Conservation (phyloP, 176 grass and related monocot species). For the Oryza glumipatula region DNA sequence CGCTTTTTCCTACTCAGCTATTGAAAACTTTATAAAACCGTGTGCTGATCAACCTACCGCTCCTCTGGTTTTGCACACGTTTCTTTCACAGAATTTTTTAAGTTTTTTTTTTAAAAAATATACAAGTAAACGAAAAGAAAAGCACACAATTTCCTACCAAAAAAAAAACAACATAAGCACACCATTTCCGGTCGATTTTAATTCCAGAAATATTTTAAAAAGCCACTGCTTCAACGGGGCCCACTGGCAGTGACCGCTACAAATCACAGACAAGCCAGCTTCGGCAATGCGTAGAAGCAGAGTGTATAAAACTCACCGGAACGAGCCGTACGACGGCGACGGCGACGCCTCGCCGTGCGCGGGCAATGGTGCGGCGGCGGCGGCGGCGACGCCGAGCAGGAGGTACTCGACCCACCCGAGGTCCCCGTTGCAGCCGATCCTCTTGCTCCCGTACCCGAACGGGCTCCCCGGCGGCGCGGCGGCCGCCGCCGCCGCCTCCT, state of each 20-base stretch:
- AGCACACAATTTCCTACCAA: not conserved
- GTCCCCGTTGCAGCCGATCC: conserved; percentile 73
- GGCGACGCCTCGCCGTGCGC: not conserved
- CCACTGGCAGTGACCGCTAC: not conserved
- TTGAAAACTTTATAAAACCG: not conserved
- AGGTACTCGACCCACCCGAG: conserved; percentile 90
- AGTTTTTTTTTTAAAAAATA: not conserved
- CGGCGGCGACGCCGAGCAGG: conserved; percentile 54
- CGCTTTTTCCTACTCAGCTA: not conserved
- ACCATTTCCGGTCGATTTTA: not conserved
- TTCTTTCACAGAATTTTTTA: not conserved
- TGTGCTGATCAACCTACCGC: not conserved
- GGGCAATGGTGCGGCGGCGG: not conserved
- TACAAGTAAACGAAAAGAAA: not conserved
- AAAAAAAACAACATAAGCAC: not conserved
- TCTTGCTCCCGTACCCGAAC: conserved; percentile 75
- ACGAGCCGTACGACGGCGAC: not conserved
- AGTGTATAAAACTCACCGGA: conserved; percentile 42
- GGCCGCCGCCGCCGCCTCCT: conserved; percentile 47
- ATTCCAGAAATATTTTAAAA: not conserved
- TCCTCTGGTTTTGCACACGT: not conserved
- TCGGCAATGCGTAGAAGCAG: not conserved
- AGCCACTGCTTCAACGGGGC: not conserved
- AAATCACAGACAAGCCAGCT: not conserved
- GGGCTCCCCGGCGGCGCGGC: conserved; percentile 8